Base-by-base conservation (phyloP, 2,329 filamentous ascomycete species). In the Cadophora sp. region DNA sequence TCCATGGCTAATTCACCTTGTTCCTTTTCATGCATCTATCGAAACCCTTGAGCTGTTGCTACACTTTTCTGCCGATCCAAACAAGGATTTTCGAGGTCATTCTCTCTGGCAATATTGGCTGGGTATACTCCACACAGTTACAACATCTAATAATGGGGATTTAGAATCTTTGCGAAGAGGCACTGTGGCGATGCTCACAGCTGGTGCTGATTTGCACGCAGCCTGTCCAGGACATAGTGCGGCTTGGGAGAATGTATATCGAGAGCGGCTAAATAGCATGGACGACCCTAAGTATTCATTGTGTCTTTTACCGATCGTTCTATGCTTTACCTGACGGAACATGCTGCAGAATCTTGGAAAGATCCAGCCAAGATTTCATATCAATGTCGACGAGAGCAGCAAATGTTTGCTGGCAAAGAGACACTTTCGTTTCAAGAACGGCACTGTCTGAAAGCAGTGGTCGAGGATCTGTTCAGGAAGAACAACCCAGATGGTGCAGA, bases 401-500 rank as follows among this genome's bases (percentile, higher is more conserved):
- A 22, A 14, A 11, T 51, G 48, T 27, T 51, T 16, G 48, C 22
- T 2, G 48, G 18, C 18, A 48, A 24, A 24, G 47, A 30, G 14
- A 51, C 13, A 6, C 13, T 51, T 5, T 7, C 48, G 11, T 51
- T 51, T 18, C 20, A 7, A 51, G 48, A 27, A 18, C 13, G 22
- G 48, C 48, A 51, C 27, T 51, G 22, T 51, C 16, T 51, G 48
- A 30, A 51, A 30, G 48, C 48, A 51, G 48, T 51, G 48, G 27
- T 30, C 48, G 48, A 51, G 16, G 48, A 51, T 51, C 11, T 20
- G 2, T 51, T 51, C 48, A 27, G 48, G 7, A 13, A 51, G 4
- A 30, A 13, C 4, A 11, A 14, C 11, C 48, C 48, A 16, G 13
- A 51, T 3, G 48, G 22, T 11, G 24, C 48, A 16, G 48, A 51